Conservation (phyloP, 164 flowering plant species). For the Annona cherimola region DNA sequence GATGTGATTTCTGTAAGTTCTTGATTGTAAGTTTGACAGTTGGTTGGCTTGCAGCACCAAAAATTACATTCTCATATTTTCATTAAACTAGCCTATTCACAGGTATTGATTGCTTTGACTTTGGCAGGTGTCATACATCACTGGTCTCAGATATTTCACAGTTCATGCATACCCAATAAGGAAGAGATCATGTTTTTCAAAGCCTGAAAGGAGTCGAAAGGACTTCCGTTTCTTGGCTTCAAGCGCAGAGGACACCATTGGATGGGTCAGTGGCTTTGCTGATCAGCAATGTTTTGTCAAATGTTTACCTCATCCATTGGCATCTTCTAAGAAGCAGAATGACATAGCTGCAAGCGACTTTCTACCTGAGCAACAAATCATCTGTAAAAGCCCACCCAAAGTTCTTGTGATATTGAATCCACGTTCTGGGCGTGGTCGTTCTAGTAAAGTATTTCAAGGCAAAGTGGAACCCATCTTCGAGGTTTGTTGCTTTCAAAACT, state of each 20-base stretch:
- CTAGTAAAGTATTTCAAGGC: constrained; percentile 83
- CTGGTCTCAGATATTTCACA: constrained; percentile 83
- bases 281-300: constrained; percentile 89
- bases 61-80: background rate
- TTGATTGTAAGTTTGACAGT: background rate
- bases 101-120: constrained; percentile 11
- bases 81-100: constrained; percentile 1
- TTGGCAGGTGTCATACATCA: constrained; percentile 71
- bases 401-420: constrained; percentile 94
- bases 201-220: constrained; percentile 58
- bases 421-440: constrained; percentile 95
- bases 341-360: constrained; percentile 51
- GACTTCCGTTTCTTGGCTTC: constrained; percentile 84
- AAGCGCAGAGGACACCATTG: constrained; percentile 72
- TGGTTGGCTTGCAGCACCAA: background rate
- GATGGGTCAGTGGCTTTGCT: constrained; percentile 92
- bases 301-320: constrained; percentile 84
- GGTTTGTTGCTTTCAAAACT: constrained; percentile 30
- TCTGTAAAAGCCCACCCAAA: constrained; percentile 76
- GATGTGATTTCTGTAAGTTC: constrained; percentile 82
- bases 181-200: constrained; percentile 55
- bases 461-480: constrained; percentile 92
- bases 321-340: constrained; percentile 73
- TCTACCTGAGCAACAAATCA: constrained; percentile 57
- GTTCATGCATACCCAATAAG: constrained; percentile 81